phyloP scores from a whole-genome alignment of 306 rosid genomes.

The Ceratonia siliqua region DNA sequence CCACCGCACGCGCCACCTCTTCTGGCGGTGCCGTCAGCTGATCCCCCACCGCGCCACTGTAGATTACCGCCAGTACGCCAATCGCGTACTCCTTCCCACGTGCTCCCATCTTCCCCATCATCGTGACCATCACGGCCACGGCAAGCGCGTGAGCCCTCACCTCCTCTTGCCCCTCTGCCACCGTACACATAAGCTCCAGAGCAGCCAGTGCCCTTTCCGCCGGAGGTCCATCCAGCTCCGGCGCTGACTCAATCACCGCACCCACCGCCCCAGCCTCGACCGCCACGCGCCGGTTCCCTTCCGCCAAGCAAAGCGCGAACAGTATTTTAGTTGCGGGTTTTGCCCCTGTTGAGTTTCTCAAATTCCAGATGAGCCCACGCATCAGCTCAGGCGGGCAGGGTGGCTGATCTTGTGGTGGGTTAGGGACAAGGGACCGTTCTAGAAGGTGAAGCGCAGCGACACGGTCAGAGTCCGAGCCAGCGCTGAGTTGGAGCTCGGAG shows the following conservation, averaged over 20 bases:
- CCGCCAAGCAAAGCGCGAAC: conserved; percentile 79
- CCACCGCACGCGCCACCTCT: conserved; percentile 97
- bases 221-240: conserved; percentile 67
- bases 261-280: conserved; percentile 79
- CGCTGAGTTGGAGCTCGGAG: conserved; percentile 67
- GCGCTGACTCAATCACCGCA: conserved; percentile 65
- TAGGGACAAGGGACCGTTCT: conserved; percentile 77
- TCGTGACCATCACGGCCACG: conserved; percentile 84
- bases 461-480: conserved; percentile 55
- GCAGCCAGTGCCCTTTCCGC: conserved; percentile 85
- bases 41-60: conserved; percentile 34
- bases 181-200: conserved; percentile 81
- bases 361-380: conserved; percentile 52
- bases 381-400: conserved; percentile 72
- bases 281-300: conserved; percentile 75
- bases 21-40: conserved; percentile 68
- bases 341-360: conserved; percentile 44
- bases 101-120: conserved; percentile 82
- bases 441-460: conserved; percentile 67
- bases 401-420: conserved; percentile 72
- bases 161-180: conserved; percentile 80
- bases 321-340: conserved; percentile 66
- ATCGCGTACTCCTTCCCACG: conserved; percentile 86
- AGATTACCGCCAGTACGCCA: conserved; percentile 76
- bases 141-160: conserved; percentile 81